Evolutionary conservation across 805 yeast species (phyloP).

Genomic region (Dipodascus albidus): DNA sequence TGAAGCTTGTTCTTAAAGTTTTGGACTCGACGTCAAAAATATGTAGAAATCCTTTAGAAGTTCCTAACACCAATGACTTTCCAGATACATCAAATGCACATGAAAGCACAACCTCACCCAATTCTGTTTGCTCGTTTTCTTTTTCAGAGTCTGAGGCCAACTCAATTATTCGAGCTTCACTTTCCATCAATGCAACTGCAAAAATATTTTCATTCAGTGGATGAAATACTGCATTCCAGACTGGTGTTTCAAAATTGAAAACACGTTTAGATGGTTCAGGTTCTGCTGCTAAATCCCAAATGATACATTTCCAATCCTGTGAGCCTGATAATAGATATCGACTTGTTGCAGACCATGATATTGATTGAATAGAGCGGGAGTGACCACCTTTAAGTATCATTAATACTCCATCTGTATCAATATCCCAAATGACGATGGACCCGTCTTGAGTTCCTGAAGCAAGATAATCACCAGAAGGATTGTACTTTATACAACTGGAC

Average conservation of each 20-base stretch:
- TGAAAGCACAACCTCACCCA: slow-evolving; percentile 26
- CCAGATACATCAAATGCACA: slow-evolving; percentile 43
- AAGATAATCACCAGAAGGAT: slow-evolving; percentile 68
- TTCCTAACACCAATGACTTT: slow-evolving; percentile 54
- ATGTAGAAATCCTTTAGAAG: slow-evolving; percentile 68
- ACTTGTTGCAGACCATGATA: slow-evolving; percentile 64
- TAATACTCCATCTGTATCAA: slow-evolving; percentile 51
- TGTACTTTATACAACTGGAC: slow-evolving; percentile 58
- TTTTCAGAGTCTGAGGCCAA: slow-evolving; percentile 5
- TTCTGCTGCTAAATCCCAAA: slow-evolving; percentile 61
- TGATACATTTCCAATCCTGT: slow-evolving; percentile 69
- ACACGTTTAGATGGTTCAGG: slow-evolving; percentile 27
- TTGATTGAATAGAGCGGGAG: slow-evolving; percentile 56
- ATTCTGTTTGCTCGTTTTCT: slow-evolving; percentile 4
- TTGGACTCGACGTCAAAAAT: slow-evolving; percentile 23
- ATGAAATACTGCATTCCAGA: slow-evolving; percentile 56
- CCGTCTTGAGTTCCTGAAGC: slow-evolving; percentile 77
- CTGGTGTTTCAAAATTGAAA: slow-evolving; percentile 52
- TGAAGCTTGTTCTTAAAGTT: not conserved
- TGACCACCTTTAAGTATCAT: slow-evolving; percentile 50
- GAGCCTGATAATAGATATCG: slow-evolving; percentile 57
- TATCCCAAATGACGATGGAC: slow-evolving; percentile 58
- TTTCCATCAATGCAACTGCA: slow-evolving; percentile 57
- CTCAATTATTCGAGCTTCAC: slow-evolving; percentile 28
- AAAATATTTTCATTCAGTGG: slow-evolving; percentile 37